Base-by-base conservation (phyloP, 805 yeast genomes). In the Candida michaelii region DNA sequence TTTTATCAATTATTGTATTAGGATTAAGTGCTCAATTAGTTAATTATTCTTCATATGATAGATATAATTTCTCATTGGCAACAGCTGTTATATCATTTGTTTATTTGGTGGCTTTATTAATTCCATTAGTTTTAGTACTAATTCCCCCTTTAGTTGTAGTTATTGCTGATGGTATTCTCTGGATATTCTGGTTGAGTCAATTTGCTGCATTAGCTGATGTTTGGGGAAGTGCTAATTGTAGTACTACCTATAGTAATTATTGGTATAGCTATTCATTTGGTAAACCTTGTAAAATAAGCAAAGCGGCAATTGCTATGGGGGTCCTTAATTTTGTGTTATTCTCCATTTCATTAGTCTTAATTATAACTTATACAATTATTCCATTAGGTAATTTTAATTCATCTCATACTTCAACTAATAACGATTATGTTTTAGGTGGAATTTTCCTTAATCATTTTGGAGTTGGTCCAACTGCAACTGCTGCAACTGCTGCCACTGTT, bases 151-250 rank as follows among this genome's bases (percentile, higher is more conserved):
- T 49, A 6, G 46, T 34, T 3, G 15, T 52, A 2, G 40, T 55
- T n/a, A 31, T 48, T 11, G 24, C 30, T 4, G 64, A 59, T 36
- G 19, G 31, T 8, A 23, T 50, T 3, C 35, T 58, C 31, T 47
- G 49, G 40, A 45, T 56, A 4, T 45, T 59, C 19, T 59, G 60
- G 60, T 47, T 58, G 25, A 51, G 55, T 2, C 40, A 54, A 3
- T 58, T 59, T 49, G 63, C 58, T 4, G 45, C 30, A 2, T 29
- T 47, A 18, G 58, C 60, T 10, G 52, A 56, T 40, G 44, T 21
- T 10, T 56, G 46, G 35, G 62, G 60, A 6, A 13, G 38, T 5
- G 52, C 52, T 30, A 19, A 49, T 23, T 35, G 38, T 32, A 13
- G 7, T 27, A 8, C 23, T 21, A 21, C 23, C 23, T 21, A 21